These are phyloP conservation scores for Lactarius evosmus DNA, from an alignment of 768 basidiomycete species.

Conservation along the genomic window DNA sequence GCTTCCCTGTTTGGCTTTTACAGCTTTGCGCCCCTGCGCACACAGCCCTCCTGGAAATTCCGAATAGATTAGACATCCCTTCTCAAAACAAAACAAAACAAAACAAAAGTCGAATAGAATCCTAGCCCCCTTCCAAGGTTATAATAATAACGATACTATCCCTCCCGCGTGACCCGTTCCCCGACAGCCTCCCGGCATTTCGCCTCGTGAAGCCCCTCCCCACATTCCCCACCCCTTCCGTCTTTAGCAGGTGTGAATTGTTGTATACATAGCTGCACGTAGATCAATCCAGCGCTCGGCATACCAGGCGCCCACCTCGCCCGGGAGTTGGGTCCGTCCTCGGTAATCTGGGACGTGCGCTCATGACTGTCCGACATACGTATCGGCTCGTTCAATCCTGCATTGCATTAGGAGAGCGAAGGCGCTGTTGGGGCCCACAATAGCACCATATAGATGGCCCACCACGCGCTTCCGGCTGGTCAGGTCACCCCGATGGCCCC, in stretches of 20 bases:
- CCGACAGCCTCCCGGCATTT: conserved; percentile 20
- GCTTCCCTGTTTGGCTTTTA: not conserved
- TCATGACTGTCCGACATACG: not conserved
- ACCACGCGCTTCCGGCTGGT: not conserved
- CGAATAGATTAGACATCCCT: conserved; percentile 2
- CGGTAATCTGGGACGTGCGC: not conserved
- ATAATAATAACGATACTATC: not conserved
- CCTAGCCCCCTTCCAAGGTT: not conserved
- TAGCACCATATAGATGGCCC: not conserved
- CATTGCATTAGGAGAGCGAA: not conserved
- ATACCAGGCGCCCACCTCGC: conserved; percentile 7
- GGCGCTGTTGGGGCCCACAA: not conserved
- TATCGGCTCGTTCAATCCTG: conserved; percentile 8
- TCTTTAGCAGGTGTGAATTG: not conserved
- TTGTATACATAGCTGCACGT: conserved; percentile 3
- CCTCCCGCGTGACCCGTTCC: not conserved
- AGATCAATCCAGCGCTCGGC: not conserved
- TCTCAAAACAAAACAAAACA: not conserved
- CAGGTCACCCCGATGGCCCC: not conserved
- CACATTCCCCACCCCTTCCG: not conserved
- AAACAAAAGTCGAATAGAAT: not conserved
- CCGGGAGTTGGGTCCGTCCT: not conserved
- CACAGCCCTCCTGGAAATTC: conserved; percentile 18
- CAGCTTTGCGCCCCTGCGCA: not conserved
- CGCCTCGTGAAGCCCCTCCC: not conserved